Conservation (phyloP, 1,284 basidiomycete genomes). For the Athelia psychrophila region DNA sequence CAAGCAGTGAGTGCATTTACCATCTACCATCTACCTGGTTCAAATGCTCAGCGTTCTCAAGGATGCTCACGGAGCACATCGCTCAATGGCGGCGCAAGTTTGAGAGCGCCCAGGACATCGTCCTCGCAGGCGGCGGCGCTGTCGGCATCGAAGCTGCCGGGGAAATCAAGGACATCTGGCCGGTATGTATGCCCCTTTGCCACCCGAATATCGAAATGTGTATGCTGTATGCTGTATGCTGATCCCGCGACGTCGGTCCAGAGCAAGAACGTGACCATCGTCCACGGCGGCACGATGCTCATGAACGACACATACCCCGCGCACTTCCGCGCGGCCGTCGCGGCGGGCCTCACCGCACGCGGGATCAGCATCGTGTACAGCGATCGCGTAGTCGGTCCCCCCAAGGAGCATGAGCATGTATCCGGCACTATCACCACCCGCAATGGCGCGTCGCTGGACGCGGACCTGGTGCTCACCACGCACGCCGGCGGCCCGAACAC, state of each 20-base stretch:
- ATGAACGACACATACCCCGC: conserved; percentile 58
- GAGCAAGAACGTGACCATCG: conserved; percentile 59
- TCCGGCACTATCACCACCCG: conserved; percentile 43
- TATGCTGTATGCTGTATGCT: too few relatives aligned
- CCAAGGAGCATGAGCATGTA: conserved; percentile 30
- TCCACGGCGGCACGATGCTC: conserved; percentile 49
- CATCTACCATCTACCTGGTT: too few relatives aligned
- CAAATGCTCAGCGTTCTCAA: too few relatives aligned
- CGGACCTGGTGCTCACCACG: conserved; percentile 53
- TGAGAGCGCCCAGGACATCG: conserved; percentile 44
- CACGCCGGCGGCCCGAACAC: conserved; percentile 52
- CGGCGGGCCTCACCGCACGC: conserved; percentile 35
- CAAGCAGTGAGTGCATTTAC: too few relatives aligned
- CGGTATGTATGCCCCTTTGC: too few relatives aligned
- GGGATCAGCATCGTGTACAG: conserved; percentile 52
- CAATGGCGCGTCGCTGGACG: conserved; percentile 48
- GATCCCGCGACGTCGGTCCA: too few relatives aligned
- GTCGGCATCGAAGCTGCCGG: conserved; percentile 57
- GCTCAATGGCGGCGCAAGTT: conserved; percentile 43
- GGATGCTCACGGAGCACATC: conserved; percentile 37
- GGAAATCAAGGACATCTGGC: conserved; percentile 52
- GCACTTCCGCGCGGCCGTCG: conserved; percentile 49
- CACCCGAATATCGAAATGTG: too few relatives aligned
- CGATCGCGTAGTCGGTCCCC: conserved; percentile 50
- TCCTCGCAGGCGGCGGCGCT: conserved; percentile 62